A percentile compares a stretch with the other conserved stretches of the same genome.
Conservation (phyloP, 1,284 basidiomycete species). For the Inonotus obliquus region DNA sequence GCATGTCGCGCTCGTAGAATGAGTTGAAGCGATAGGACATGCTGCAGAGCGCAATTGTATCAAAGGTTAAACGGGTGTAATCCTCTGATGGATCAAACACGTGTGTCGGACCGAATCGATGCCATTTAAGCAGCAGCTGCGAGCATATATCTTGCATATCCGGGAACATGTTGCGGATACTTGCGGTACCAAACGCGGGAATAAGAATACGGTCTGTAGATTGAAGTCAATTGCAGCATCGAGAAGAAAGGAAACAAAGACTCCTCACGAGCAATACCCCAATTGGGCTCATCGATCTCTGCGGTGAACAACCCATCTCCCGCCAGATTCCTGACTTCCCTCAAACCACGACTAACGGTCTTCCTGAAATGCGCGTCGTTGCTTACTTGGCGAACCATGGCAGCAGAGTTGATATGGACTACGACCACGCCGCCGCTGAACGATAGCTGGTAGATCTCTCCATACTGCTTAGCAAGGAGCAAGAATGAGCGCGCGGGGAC, state of each 20-base stretch:
- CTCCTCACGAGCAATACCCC: constrained; percentile 42
- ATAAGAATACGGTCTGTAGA: constrained; percentile 48
- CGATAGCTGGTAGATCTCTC: constrained; percentile 42
- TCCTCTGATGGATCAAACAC: constrained; percentile 42
- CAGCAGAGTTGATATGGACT: constrained; percentile 34
- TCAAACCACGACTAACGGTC: constrained; percentile 31
- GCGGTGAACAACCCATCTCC: constrained; percentile 46
- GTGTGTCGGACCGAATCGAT: constrained; percentile 39
- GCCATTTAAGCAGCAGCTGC: constrained; percentile 46
- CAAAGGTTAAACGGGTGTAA: constrained; percentile 45
- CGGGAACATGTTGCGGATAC: constrained; percentile 45
- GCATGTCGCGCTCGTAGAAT: constrained; percentile 6
- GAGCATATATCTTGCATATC: constrained; percentile 47
- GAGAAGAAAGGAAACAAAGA: neutral
- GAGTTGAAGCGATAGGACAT: constrained; percentile 40
- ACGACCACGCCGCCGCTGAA: constrained; percentile 34
- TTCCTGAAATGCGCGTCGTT: constrained; percentile 46
- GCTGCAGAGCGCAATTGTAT: constrained; percentile 41
- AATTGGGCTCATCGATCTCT: constrained; percentile 40
- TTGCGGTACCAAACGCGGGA: constrained; percentile 45
- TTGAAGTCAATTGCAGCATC: neutral
- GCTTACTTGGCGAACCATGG: constrained; percentile 40
- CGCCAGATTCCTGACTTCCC: constrained; percentile 37
- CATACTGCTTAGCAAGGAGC: constrained; percentile 41
- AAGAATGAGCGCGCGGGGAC: constrained; percentile 36